A percentile compares a stretch with the other conserved stretches of the same genome.
phyloP scores from a whole-genome alignment of 2,329 filamentous ascomycete species.

The Penicillium sp. region DNA sequence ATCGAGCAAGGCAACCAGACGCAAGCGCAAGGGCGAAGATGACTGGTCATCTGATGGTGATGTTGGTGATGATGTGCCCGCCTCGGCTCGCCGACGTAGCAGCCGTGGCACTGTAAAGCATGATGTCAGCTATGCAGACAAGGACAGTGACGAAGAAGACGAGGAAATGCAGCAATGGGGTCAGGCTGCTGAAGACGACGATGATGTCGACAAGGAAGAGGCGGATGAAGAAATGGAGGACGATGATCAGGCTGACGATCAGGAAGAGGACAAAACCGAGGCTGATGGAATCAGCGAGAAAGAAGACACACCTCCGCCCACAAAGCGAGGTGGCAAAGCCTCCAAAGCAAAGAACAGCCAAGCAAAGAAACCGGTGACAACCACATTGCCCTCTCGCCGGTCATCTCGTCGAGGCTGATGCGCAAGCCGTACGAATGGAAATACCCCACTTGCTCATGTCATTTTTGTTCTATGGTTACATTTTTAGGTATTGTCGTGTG shows the following conservation, averaged over 20 bases:
- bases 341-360: slow-evolving; percentile 5
- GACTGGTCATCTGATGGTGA: slow-evolving; percentile 42
- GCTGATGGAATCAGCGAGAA: slow-evolving; percentile 17
- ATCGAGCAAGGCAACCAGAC: slow-evolving; percentile 32
- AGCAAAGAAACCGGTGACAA: slow-evolving; percentile 12
- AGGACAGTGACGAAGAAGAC: slow-evolving; percentile 44
- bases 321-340: slow-evolving; percentile 12
- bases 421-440: not conserved
- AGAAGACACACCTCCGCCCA: slow-evolving; percentile 17
- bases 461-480: not conserved
- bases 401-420: slow-evolving; percentile 20
- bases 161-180: slow-evolving; percentile 41
- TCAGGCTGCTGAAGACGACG: slow-evolving; percentile 28
- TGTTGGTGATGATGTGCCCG: slow-evolving; percentile 33
- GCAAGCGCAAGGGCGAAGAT: slow-evolving; percentile 38
- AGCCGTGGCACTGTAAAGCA: slow-evolving; percentile 33
- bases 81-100: slow-evolving; percentile 38
- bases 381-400: slow-evolving; percentile 20
- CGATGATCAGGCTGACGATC: slow-evolving; percentile 10
- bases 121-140: slow-evolving; percentile 43
- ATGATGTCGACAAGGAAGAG: slow-evolving; percentile 25
- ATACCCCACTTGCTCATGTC: not conserved
- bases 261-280: slow-evolving; percentile 18
- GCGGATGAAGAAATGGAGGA: slow-evolving; percentile 26
- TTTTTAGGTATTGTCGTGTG: not conserved